Percentiles rank a stretch among this genome's conserved stretches.
phyloP scores from a whole-genome alignment of 768 basidiomycete genomes.

The Termitomyces sp. region DNA sequence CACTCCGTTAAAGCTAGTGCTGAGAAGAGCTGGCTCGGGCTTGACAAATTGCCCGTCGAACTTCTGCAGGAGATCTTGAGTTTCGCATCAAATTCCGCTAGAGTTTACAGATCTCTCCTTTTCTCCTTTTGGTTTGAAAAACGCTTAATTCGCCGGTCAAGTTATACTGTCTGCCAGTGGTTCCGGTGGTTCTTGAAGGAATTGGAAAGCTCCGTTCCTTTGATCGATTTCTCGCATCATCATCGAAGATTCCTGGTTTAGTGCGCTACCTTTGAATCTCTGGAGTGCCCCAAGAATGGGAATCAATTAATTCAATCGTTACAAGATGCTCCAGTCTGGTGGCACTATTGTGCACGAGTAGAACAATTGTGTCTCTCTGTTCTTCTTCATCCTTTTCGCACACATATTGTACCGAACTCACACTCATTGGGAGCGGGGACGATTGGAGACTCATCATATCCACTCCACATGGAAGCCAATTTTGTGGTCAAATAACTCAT shows the following conservation, averaged over 20 bases:
- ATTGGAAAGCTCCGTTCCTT: conserved; percentile 8
- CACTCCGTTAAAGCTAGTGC: not conserved
- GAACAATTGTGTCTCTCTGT: conserved; percentile 10
- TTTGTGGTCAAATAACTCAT: conserved; percentile 11
- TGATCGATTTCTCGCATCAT: conserved; percentile 3
- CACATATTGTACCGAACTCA: conserved; percentile 8
- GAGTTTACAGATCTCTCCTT: conserved; percentile 11
- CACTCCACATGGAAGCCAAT: conserved; percentile 1
- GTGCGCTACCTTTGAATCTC: conserved; percentile 13
- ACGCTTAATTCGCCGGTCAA: conserved; percentile 3
- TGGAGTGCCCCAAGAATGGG: conserved; percentile 7
- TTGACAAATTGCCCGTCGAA: conserved; percentile 7
- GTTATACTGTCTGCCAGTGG: conserved; percentile 8
- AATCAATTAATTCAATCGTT: conserved; percentile 7
- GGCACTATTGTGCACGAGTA: conserved; percentile 8
- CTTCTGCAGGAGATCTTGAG: conserved; percentile 12
- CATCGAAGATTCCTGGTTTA: not conserved
- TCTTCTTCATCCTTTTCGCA: conserved; percentile 2
- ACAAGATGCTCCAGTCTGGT: conserved; percentile 4
- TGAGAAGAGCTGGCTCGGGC: not conserved
- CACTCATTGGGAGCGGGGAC: conserved; percentile 10
- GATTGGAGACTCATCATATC: conserved; percentile 2
- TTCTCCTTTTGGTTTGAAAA: conserved; percentile 14
- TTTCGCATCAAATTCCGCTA: conserved; percentile 5
- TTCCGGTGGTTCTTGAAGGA: conserved; percentile 9